Percentiles rank a stretch among this genome's conserved stretches.
Conservation (phyloP, 2,329 filamentous ascomycete genomes). For the Westerdykella ornata region DNA sequence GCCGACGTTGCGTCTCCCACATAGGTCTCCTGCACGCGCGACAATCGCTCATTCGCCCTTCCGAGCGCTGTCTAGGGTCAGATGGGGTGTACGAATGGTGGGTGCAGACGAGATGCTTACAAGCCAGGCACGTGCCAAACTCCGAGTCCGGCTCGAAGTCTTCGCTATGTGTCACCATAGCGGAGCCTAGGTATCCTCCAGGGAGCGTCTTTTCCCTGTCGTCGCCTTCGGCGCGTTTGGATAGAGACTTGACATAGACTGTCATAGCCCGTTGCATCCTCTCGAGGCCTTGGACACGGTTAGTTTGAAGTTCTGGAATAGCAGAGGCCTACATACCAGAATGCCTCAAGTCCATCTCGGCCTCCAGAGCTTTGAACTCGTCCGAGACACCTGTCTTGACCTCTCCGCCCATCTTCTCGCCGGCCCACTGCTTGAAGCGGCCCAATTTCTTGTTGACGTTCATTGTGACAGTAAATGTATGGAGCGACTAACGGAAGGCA, state of each 20-base stretch:
- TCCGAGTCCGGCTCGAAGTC: slow-evolving; percentile 89
- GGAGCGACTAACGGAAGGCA: not conserved
- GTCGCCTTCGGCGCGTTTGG: slow-evolving; percentile 74
- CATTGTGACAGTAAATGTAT: slow-evolving; percentile 39
- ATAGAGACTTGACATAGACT: slow-evolving; percentile 79
- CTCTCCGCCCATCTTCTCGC: slow-evolving; percentile 91
- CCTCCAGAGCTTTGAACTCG: slow-evolving; percentile 83
- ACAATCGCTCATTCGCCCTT: slow-evolving; percentile 79
- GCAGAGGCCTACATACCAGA: slow-evolving; percentile 56
- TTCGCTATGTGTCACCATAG: slow-evolving; percentile 83
- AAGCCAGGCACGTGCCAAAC: slow-evolving; percentile 77
- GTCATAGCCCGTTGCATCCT: slow-evolving; percentile 81
- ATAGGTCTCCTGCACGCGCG: slow-evolving; percentile 77
- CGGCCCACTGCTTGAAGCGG: slow-evolving; percentile 95
- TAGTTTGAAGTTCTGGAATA: slow-evolving; percentile 6
- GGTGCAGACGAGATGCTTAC: slow-evolving; percentile 41
- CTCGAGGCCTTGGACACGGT: slow-evolving; percentile 63
- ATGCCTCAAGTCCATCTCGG: slow-evolving; percentile 82
- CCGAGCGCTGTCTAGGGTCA: slow-evolving; percentile 55
- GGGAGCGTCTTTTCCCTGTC: slow-evolving; percentile 84
- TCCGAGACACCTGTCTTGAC: slow-evolving; percentile 80
- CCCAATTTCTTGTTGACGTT: slow-evolving; percentile 82
- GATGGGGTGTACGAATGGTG: not conserved
- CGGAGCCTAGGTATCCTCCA: slow-evolving; percentile 69
- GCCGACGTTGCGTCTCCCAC: slow-evolving; percentile 67